Conservation (phyloP, 208 protist genomes). For the Crithidia fasciculata region DNA sequence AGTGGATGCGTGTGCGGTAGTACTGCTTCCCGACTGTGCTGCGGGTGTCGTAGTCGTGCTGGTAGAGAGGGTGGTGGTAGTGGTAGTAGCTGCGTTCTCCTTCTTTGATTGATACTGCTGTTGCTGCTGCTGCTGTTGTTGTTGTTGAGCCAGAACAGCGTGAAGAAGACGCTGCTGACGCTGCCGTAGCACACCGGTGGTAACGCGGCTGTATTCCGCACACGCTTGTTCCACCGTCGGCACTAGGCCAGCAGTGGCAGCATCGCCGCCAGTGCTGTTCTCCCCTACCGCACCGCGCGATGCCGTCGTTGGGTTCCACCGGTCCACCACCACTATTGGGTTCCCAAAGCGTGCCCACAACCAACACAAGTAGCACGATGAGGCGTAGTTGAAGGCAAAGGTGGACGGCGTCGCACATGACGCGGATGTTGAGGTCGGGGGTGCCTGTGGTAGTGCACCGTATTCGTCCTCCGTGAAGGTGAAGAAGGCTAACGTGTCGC, state of each 20-base stretch:
- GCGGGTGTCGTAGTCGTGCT: not conserved
- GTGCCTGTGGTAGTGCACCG: constrained; percentile 13
- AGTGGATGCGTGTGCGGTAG: not conserved
- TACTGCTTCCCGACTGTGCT: not conserved
- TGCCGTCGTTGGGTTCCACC: constrained; percentile 32
- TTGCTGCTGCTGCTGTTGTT: not conserved
- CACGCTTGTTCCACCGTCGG: constrained; percentile 36
- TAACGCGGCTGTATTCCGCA: constrained; percentile 39
- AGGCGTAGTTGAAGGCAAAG: constrained; percentile 33
- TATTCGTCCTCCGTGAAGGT: constrained; percentile 62
- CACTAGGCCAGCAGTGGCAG: not conserved
- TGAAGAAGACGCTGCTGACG: constrained; percentile 26
- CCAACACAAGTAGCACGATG: constrained; percentile 46
- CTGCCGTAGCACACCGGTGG: constrained; percentile 26
- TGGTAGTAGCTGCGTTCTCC: not conserved
- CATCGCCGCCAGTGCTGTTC: not conserved
- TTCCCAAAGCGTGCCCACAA: constrained; percentile 73
- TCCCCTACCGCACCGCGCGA: not conserved
- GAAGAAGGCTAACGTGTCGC: constrained; percentile 37
- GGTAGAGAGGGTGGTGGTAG: not conserved
- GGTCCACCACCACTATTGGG: constrained; percentile 57
- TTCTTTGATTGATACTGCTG: not conserved
- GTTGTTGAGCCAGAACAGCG: constrained; percentile 4
- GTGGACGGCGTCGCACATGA: not conserved
- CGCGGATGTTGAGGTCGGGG: not conserved